Percentiles rank a stretch among this genome's conserved stretches.
Evolutionary conservation across 2,329 filamentous ascomycete species (phyloP).

Genomic region (Fusarium acutatum): DNA sequence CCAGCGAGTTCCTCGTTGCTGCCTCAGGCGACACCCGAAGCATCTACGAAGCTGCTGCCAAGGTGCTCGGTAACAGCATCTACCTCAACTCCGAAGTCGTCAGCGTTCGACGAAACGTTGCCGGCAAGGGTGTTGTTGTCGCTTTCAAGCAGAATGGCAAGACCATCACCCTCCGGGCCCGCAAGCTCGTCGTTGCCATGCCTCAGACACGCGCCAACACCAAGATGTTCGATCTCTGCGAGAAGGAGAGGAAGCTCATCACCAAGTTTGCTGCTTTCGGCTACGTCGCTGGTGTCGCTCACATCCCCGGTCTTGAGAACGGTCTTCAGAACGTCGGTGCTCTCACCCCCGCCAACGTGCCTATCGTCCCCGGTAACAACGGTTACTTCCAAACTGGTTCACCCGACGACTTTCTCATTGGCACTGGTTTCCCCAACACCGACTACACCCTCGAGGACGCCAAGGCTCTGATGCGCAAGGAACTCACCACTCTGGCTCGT

Average conservation of each 20-base stretch:
- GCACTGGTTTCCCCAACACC: background rate
- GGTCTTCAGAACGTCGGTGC: conserved; percentile 24
- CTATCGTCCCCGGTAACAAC: conserved; percentile 9
- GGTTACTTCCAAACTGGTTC: background rate
- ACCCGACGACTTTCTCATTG: conserved; percentile 1
- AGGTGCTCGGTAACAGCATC: background rate
- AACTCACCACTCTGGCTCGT: conserved; percentile 9
- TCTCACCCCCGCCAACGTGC: background rate
- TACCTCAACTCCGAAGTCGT: conserved; percentile 19
- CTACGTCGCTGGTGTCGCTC: conserved; percentile 19
- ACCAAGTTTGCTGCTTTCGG: conserved; percentile 17
- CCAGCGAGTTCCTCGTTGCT: conserved; percentile 6
- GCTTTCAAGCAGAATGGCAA: background rate
- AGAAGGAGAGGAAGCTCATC: conserved; percentile 7
- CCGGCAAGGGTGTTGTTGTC: background rate
- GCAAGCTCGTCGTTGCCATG: conserved; percentile 30
- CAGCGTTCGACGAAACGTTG: background rate
- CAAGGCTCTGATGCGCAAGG: conserved; percentile 4
- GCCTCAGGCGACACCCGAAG: conserved; percentile 13
- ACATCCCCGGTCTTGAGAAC: conserved; percentile 10
- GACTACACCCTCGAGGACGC: conserved; percentile 3
- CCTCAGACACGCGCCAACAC: conserved; percentile 26
- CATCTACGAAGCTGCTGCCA: conserved; percentile 20
- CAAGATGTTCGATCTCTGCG: background rate
- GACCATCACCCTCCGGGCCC: background rate